Evolutionary conservation across 305 asterid genomes (phyloP), one percentile per base, ranked within the genome.

Genomic region (Fraxinus velutina): DNA sequence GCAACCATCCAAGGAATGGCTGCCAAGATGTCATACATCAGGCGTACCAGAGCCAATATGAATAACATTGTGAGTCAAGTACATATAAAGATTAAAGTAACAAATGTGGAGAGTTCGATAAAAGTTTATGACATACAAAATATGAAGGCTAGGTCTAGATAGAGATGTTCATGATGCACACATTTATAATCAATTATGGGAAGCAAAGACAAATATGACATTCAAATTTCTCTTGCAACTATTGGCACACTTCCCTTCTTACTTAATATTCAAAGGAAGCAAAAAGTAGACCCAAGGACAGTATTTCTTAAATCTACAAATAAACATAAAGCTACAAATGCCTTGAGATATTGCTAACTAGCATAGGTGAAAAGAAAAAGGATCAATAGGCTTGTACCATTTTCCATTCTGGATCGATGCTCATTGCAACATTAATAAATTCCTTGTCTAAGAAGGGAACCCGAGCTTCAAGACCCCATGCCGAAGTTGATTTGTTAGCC

Each of bases 381-480:
- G 44, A 79, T 57, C 37, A 75, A 24, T 39, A 17, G 9, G 50
- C 76, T 81, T 57, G n/a, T 87, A 92, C 99, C 99, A 94, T 90
- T 90, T 96, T 96, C 93, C 93, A 93, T 80, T 92, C 98, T 29
- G 99, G 99, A 85, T 96, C 99, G 33, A 96, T 96, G 82, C 83
- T 47, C 99, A 96, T 94, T 42, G 98, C 99, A 37, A 91, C 87
- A 79, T 93, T 80, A 87, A 96, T 90, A 79, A 96, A 96, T 86
- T 94, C 99, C 89, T 94, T 94, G 86, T 96, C 99, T 83, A 96
- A 89, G 92, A 96, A 96, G 66, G 99, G 99, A 75, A 96, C 99
- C 84, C 98, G 98, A 78, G 98, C 98, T 88, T 96, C 99, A 84
- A 96, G 89, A 79, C 99, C 99, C 98, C 99, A 93, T 42, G 99